Base-by-base conservation (phyloP, 2,329 filamentous ascomycete genomes). In the Diaporthe batatas region DNA sequence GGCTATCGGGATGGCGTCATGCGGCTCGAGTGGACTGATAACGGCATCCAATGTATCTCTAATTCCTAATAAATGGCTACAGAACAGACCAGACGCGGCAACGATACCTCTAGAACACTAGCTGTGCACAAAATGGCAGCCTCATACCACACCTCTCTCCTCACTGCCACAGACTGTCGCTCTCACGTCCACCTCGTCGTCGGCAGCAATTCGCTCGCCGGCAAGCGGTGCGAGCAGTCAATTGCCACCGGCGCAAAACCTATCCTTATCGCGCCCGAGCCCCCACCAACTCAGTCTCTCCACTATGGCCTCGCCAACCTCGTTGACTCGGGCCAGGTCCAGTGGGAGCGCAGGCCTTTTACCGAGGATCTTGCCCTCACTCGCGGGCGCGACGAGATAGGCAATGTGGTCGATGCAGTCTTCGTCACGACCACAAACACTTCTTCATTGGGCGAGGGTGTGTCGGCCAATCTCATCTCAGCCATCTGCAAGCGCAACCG, bases 201-300 rank as follows among this genome's bases (percentile, higher is more conserved):
- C 75, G 96, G 96, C 73, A 91, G 92, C 44, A 96, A 95, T 79
- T 91, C 96, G 18, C 88, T 99, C 53, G 96, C 96, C n/a, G 92
- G 93, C 68, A 90, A 94, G 42, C 90, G 96, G 77, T 97, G 94
- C 83, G 85, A 89, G 16, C 93, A 94, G 79, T 95, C 94, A 3
- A 83, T 98, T 67, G 90, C 92, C 78, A 93, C 94, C 21, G 96
- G 96, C 77, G 96, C 96, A 65, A 90, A 83, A 59, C 94, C 96
- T 0, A 89, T 96, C 54, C 84, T 98, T 57, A 87, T 99, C 78
- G 91, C 94, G 3, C 92, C 94, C 0, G 88, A 89, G 70, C 34
- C 47, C 65, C 36, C 58, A 70, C 39, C 57, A 53, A 86, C 89
- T 1, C 85, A 87, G 10, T 88, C 90, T 53, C 79, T 91, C 29